Conservation (phyloP, 2,329 filamentous ascomycete genomes). For the Curvularia sp. region DNA sequence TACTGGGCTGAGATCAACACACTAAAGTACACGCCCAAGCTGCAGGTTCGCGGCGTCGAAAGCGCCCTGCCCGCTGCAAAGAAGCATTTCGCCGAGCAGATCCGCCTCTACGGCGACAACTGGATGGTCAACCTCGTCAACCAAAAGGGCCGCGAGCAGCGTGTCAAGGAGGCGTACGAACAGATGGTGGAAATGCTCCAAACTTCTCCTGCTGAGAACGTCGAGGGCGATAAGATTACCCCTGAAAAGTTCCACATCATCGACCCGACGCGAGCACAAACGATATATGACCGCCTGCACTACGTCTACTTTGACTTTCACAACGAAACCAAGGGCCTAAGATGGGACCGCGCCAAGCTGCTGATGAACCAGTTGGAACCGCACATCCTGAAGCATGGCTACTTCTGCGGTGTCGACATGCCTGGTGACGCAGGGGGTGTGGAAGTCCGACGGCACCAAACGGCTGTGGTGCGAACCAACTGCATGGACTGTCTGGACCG, state of each 20-base stretch:
- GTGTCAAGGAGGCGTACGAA: slow-evolving; percentile 93
- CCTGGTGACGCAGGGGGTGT: slow-evolving; percentile 76
- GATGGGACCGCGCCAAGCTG: slow-evolving; percentile 89
- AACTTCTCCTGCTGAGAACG: slow-evolving; percentile 70
- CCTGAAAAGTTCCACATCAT: slow-evolving; percentile 83
- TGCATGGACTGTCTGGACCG: slow-evolving; percentile 99
- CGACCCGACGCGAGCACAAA: slow-evolving; percentile 66
- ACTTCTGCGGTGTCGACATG: slow-evolving; percentile 91
- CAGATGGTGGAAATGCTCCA: slow-evolving; percentile 81
- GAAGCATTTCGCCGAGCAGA: slow-evolving; percentile 92
- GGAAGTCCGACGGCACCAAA: slow-evolving; percentile 82
- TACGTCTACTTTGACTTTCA: slow-evolving; percentile 99
- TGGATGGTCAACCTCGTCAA: slow-evolving; percentile 98
- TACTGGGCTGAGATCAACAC: slow-evolving; percentile 98
- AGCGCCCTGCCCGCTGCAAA: slow-evolving; percentile 78
- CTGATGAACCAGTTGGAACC: slow-evolving; percentile 82
- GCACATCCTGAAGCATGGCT: slow-evolving; percentile 78
- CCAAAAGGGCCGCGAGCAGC: slow-evolving; percentile 87
- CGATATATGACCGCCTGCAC: slow-evolving; percentile 83
- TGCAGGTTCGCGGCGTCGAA: slow-evolving; percentile 86
- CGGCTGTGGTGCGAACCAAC: slow-evolving; percentile 92
- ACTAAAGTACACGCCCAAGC: slow-evolving; percentile 86
- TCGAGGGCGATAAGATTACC: slow-evolving; percentile 69
- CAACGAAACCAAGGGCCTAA: slow-evolving; percentile 92
- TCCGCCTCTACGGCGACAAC: slow-evolving; percentile 91